Base-by-base conservation (phyloP, 2,329 filamentous ascomycete genomes). In the Talaromyces amestolkiae region DNA sequence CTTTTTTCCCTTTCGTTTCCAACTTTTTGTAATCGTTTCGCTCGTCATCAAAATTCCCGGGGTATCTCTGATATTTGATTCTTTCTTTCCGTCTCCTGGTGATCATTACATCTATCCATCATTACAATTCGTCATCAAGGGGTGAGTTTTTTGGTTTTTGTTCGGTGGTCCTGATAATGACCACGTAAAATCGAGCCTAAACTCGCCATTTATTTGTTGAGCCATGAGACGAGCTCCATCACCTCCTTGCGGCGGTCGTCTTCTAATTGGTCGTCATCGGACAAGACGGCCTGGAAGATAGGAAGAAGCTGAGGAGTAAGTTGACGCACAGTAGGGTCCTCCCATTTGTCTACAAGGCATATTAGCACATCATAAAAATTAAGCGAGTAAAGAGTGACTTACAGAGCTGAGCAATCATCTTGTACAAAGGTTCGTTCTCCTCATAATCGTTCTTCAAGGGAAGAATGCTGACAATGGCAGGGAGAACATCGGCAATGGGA, bases 361-460 rank as follows among this genome's bases (percentile, higher is more conserved):
- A 19, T 45, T 45, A 58, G 54, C 6, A 27, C 1, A 22, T 54
- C n/a, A 7, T 33, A 6, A 11, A 11, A 19, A 17, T 33, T 22
- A 2, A 8, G 15, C 3, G 11, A 13, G 3, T 35, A 35, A 8
- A 54, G n/a, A 7, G 31, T 1, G 37, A 86, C 88, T 83, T 83
- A 90, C 87, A 97, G 69, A 98, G 86, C 78, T 91, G 89, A 78
- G 91, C 89, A 73, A 99, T 89, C 87, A 93, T 96, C 77, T 90
- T 86, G 81, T 90, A 99, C 67, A 98, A 89, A 9, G 95, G 93
- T 73, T 92, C 91, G 80, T 99, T 98, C 86, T 98, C 95, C 79
- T 97, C 93, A 72, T 87, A 98, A 78, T 98, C 95, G 76, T 97
- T 93, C 78, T 91, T 91, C 68, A 98, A 84, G 10, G 95, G 95